These are phyloP conservation scores for Dendrobium chrysotoxum DNA, from an alignment of 106 monocot species.

Conservation along the genomic window DNA sequence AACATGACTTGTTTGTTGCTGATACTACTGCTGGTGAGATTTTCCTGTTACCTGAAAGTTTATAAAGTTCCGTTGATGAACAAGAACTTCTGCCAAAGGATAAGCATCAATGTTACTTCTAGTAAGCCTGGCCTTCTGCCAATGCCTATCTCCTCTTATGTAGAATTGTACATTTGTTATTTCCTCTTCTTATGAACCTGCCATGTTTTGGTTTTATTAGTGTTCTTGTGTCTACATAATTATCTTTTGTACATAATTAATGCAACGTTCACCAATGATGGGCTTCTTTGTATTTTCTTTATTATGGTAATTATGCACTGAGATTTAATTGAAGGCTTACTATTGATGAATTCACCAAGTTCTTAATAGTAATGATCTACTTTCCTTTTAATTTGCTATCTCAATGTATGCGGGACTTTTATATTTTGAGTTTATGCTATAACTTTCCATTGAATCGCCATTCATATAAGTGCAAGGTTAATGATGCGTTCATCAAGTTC, in stretches of 20 bases:
- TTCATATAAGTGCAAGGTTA: neutral
- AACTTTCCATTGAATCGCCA: neutral
- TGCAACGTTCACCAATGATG: neutral
- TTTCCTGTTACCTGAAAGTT: neutral
- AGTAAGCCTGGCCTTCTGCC: slow-evolving; percentile 2
- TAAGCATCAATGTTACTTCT: slow-evolving; percentile 3
- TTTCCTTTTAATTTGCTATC: neutral
- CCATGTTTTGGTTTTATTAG: neutral
- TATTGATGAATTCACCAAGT: neutral
- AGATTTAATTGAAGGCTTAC: neutral
- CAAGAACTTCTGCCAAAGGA: neutral
- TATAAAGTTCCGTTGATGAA: neutral
- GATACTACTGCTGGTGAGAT: slow-evolving; percentile 8
- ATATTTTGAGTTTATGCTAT: neutral
- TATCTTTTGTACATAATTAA: neutral
- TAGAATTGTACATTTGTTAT: neutral
- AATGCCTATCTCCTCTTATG: neutral
- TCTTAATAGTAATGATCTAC: neutral
- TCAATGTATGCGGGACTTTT: neutral
- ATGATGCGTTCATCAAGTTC: neutral
- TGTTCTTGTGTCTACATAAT: neutral
- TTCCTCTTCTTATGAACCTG: neutral
- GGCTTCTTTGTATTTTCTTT: neutral
- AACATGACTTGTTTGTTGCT: neutral
- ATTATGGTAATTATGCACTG: neutral